Evolutionary conservation across 1,139 yeast species (phyloP), one percentile per base, ranked within the genome.

Genomic region (Magnusiomyces sp.): DNA sequence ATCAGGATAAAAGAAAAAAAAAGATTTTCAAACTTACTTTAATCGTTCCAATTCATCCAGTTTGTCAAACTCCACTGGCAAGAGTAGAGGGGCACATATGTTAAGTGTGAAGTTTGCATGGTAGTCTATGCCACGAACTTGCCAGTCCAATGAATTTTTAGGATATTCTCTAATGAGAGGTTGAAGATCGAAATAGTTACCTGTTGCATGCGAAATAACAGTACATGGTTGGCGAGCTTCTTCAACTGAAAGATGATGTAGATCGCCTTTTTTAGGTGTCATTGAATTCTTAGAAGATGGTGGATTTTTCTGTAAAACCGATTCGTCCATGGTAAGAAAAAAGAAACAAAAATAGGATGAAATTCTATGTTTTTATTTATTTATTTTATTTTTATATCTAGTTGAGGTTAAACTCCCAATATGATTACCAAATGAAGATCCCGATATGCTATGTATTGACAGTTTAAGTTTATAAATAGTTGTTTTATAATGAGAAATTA

Each of bases 91-190:
- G 6, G 89, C 78, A 61, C 97, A 89, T 2, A 89, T 72, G 9
- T 94, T 92, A 41, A 89, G 59, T 0, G 95, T 84, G 67, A 81
- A 89, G 65, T 89, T 89, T 49, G 72, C 73, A 17, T 83, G 82
- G 58, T 77, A 78, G 57, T 84, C 95, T 61, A 75, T 76, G 0
- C 95, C 95, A 53, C 75, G 74, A 2, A 90, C 80, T 43, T 73
- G 67, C 88, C 92, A 87, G 5, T 67, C 69, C 11, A 33, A 43
- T 39, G 47, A 41, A 33, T 53, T 48, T 13, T 36, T 45, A 6
- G 55, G 56, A 31, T 46, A 43, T 19, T 43, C 40, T 23, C 45
- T 48, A 17, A 55, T 49, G 31, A 64, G 54, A 20, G 62, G 61
- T 5, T 59, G 52, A 31, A 64, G 56, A 47, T 64, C 68, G 45